phyloP scores from a whole-genome alignment of 352 stramenopile genomes.

The Pythium aristosporum region DNA sequence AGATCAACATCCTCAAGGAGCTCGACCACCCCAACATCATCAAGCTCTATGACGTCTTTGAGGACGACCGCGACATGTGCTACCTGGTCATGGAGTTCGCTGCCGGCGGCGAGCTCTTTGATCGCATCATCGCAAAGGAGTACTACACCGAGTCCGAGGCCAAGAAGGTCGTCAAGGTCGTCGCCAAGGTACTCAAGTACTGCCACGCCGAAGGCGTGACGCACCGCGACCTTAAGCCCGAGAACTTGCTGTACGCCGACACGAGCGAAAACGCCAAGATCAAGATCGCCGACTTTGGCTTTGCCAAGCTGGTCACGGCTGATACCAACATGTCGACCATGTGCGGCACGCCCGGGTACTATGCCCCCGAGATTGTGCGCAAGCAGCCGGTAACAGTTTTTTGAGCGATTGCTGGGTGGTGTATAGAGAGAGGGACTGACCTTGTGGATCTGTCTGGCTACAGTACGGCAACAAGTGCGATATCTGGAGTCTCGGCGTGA shows the following conservation, averaged over 20 bases:
- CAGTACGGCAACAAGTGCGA: constrained; percentile 95
- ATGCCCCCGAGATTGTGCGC: constrained; percentile 95
- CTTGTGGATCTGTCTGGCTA: neutral
- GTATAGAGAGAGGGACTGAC: neutral
- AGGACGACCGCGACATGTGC: constrained; percentile 69
- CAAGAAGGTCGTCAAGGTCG: constrained; percentile 78
- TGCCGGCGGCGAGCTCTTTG: constrained; percentile 90
- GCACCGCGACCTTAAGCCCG: constrained; percentile 97
- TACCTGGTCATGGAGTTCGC: constrained; percentile 90
- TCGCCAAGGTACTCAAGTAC: constrained; percentile 85
- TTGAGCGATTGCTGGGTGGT: neutral
- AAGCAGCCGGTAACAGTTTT: constrained; percentile 69
- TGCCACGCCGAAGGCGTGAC: constrained; percentile 89
- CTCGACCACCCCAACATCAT: constrained; percentile 90
- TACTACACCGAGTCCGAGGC: constrained; percentile 91
- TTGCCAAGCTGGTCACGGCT: constrained; percentile 78
- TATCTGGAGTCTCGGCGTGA: constrained; percentile 93
- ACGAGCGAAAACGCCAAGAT: constrained; percentile 86
- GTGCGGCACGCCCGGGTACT: constrained; percentile 94
- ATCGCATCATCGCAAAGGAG: constrained; percentile 91
- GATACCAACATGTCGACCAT: constrained; percentile 87
- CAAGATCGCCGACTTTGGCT: constrained; percentile 94
- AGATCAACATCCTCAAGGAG: constrained; percentile 85
- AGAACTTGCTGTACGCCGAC: constrained; percentile 94
- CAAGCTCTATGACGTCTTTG: constrained; percentile 82